Base-by-base conservation (phyloP, 2,329 filamentous ascomycete species). In the Chaetomiaceae sp. region DNA sequence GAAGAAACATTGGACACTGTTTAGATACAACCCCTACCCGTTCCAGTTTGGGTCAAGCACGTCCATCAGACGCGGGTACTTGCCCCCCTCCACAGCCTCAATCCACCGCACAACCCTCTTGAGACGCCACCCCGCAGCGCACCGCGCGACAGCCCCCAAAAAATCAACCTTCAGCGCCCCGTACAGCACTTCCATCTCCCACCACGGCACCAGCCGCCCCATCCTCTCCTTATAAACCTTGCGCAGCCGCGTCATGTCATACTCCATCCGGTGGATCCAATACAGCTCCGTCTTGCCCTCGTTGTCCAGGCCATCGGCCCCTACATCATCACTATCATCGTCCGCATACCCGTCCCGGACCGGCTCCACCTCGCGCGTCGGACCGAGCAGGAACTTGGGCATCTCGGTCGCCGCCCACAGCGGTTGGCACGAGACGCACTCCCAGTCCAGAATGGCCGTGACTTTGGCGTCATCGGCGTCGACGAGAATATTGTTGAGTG, bases 381-480 rank as follows among this genome's bases (percentile, higher is more conserved):
- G 36, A 0, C 57, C 61, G 0, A 53, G 30, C 1, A 72, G 56
- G 40, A 72, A 68, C 22, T 56, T 50, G 8, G 69, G 68, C 20
- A 61, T 37, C 19, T 58, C 42, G 10, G 59, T 61, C 4, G 61
- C 54, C 38, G 58, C 51, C 70, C 68, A 73, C 12, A 63, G 51
- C 6, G 68, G 69, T 45, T 70, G 22, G 2, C 65, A 54, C 0
- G 65, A 69, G 10, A 69, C 63, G 34, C 63, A 70, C 45, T 73
- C 55, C 67, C 68, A 73, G 50, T 72, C 68, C 3, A 71, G 36
- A 0, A 72, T 39, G 4, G 53, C 69, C 1, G 65, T 67, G 5
- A 72, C 51, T 0, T 48, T 47, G 1, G 65, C 65, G 5, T 61
- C 22, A 0, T 64, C 56, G n/a, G n/a, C n/a, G 42, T 71, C 58